A percentile compares a stretch with the other conserved stretches of the same genome.
Evolutionary conservation across 2,329 filamentous ascomycete species (phyloP).

Genomic region (Coniochaeta prunicola): DNA sequence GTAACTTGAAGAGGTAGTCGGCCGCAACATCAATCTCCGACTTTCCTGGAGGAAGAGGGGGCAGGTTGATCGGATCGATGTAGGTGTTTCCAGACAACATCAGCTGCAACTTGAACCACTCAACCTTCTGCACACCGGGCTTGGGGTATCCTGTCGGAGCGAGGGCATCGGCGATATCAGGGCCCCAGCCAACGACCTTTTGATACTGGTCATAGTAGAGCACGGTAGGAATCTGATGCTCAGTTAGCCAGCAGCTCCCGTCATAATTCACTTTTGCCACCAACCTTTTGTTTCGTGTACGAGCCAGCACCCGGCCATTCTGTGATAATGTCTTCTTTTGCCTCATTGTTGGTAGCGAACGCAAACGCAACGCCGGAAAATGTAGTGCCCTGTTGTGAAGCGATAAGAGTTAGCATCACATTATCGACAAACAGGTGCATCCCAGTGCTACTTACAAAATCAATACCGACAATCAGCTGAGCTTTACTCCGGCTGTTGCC

Average conservation of each 20-base stretch:
- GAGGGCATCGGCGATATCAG: conserved; percentile 93
- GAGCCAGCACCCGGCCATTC: conserved; percentile 98
- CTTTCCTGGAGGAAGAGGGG: conserved; percentile 92
- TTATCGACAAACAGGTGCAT: not conserved
- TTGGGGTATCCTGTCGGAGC: conserved; percentile 97
- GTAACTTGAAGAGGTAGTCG: conserved; percentile 96
- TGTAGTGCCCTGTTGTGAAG: conserved; percentile 74
- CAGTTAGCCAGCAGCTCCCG: not conserved
- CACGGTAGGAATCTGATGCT: conserved; percentile 83
- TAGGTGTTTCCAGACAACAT: conserved; percentile 99
- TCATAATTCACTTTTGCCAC: conserved; percentile 6
- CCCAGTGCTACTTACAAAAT: conserved; percentile 66
- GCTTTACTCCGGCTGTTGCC: conserved; percentile 86
- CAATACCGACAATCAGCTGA: conserved; percentile 96
- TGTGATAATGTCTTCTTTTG: conserved; percentile 97
- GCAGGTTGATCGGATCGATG: conserved; percentile 97
- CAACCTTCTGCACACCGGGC: conserved; percentile 94
- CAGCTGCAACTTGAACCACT: conserved; percentile 99
- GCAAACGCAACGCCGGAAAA: conserved; percentile 97
- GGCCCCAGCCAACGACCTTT: conserved; percentile 98
- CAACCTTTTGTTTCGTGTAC: conserved; percentile 96
- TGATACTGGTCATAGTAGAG: conserved; percentile 99
- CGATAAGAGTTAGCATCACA: conserved; percentile 12
- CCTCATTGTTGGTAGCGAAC: conserved; percentile 95
- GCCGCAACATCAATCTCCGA: conserved; percentile 99